Conservation (phyloP, 352 stramenopile species). For the Globisporangium takayamanum region DNA sequence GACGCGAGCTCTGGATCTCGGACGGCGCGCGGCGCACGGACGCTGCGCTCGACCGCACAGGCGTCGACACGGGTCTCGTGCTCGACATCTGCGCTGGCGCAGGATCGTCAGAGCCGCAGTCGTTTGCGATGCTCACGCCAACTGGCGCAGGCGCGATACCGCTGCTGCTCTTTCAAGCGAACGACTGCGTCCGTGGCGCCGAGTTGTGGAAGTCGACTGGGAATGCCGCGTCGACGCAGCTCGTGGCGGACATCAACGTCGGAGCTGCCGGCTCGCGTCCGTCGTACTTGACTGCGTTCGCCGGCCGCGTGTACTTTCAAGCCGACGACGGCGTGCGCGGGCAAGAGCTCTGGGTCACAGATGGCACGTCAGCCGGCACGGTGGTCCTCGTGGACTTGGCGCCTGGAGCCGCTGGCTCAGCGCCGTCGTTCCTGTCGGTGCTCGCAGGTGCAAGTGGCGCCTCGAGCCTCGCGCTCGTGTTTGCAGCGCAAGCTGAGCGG, state of each 20-base stretch:
- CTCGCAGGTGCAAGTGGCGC: constrained; percentile 3
- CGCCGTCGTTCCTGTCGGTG: constrained; percentile 38
- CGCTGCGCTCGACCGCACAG: constrained; percentile 19
- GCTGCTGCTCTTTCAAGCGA: constrained; percentile 73
- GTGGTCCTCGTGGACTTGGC: constrained; percentile 53
- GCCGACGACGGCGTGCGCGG: constrained; percentile 75
- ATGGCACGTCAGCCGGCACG: constrained; percentile 46
- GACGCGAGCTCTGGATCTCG: constrained; percentile 58
- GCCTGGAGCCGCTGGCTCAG: constrained; percentile 26
- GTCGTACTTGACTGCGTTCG: constrained; percentile 45
- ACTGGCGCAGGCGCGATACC: not conserved
- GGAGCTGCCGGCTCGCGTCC: constrained; percentile 40
- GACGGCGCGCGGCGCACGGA: constrained; percentile 30
- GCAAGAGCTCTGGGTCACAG: constrained; percentile 71
- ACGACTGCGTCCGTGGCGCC: constrained; percentile 70
- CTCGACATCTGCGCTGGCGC: constrained; percentile 47
- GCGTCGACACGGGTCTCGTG: constrained; percentile 36
- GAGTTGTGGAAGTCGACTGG: constrained; percentile 83
- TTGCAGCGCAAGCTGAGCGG: constrained; percentile 29
- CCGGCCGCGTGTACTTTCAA: constrained; percentile 56
- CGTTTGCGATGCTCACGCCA: constrained; percentile 27
- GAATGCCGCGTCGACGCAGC: constrained; percentile 28
- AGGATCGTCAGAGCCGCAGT: constrained; percentile 42
- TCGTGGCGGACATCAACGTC: constrained; percentile 57
- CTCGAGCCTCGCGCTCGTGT: constrained; percentile 15